A percentile compares a stretch with the other conserved stretches of the same genome.
These are phyloP conservation scores for Primulina huaijiensis DNA, from an alignment of 257 asterid species.

Conservation along the genomic window DNA sequence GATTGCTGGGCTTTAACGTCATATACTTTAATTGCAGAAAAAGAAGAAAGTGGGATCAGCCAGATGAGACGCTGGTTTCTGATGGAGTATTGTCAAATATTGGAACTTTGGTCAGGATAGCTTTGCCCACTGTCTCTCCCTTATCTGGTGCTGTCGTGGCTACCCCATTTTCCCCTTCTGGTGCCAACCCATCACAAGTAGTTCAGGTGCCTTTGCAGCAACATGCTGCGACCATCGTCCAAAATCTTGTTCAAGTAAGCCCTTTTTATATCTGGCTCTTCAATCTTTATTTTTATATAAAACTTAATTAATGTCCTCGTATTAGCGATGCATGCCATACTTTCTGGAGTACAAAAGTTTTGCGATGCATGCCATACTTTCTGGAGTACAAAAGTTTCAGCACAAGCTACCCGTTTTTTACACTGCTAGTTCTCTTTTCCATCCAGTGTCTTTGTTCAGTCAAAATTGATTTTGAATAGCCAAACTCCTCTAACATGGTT, in stretches of 20 bases:
- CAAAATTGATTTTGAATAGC: neutral
- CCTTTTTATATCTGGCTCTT: constrained; percentile 5
- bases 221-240: constrained; percentile 68
- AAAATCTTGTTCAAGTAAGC: constrained; percentile 66
- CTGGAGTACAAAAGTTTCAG: neutral
- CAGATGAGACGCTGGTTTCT: constrained; percentile 68
- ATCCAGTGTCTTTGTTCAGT: neutral
- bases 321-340: constrained; percentile 16
- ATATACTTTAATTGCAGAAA: constrained; percentile 44
- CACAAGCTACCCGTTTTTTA: neutral
- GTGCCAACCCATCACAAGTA: constrained; percentile 34
- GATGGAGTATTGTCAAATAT: constrained; percentile 47
- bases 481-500: constrained; percentile 15
- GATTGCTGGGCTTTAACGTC: constrained; percentile 19
- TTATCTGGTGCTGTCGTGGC: constrained; percentile 44
- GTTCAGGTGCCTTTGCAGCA: constrained; percentile 62
- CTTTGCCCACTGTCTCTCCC: constrained; percentile 43
- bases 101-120: constrained; percentile 50
- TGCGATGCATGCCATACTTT: constrained; percentile 6
- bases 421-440: neutral
- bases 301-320: constrained; percentile 10
- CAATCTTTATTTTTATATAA: neutral
- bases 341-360: neutral
- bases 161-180: constrained; percentile 43
- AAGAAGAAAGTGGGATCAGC: constrained; percentile 97